Conservation (phyloP, 1,284 basidiomycete genomes). For the Peniophora sp. region DNA sequence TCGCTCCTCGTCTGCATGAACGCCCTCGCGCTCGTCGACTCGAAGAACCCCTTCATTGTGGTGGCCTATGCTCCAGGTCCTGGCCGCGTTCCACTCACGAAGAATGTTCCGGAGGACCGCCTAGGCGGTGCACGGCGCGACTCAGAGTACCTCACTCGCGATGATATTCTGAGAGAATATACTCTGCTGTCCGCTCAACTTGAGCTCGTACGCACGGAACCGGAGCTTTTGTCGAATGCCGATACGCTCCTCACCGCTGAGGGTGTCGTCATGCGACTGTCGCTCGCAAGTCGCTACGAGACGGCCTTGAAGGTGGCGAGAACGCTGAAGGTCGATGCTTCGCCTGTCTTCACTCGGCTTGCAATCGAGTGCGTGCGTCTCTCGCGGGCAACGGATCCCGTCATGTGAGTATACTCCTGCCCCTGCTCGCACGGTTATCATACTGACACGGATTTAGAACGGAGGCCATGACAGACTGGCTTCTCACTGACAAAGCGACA, state of each 20-base stretch:
- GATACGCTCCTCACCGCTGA: slow-evolving; percentile 60
- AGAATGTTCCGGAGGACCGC: slow-evolving; percentile 72
- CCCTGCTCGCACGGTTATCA: not conserved
- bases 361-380: slow-evolving; percentile 76
- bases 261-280: slow-evolving; percentile 75
- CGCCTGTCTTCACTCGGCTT: slow-evolving; percentile 74
- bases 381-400: slow-evolving; percentile 46
- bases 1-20: slow-evolving; percentile 87
- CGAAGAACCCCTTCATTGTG: slow-evolving; percentile 80
- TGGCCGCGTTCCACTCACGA: slow-evolving; percentile 45
- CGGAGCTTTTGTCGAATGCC: slow-evolving; percentile 34
- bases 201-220: slow-evolving; percentile 60
- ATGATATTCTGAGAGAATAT: slow-evolving; percentile 84
- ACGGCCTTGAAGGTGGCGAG: slow-evolving; percentile 8
- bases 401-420: slow-evolving; percentile 35
- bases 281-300: slow-evolving; percentile 76
- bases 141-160: slow-evolving; percentile 73
- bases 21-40: slow-evolving; percentile 76
- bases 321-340: slow-evolving; percentile 67
- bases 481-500: slow-evolving; percentile 71
- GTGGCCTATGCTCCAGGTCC: slow-evolving; percentile 34
- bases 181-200: slow-evolving; percentile 74
- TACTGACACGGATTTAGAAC: slow-evolving; percentile 15
- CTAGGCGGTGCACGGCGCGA: slow-evolving; percentile 54
- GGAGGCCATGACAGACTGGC: slow-evolving; percentile 68